Evolutionary conservation across 75 land plant genomes (phyloP).

Genomic region (Sequoia sempervirens): DNA sequence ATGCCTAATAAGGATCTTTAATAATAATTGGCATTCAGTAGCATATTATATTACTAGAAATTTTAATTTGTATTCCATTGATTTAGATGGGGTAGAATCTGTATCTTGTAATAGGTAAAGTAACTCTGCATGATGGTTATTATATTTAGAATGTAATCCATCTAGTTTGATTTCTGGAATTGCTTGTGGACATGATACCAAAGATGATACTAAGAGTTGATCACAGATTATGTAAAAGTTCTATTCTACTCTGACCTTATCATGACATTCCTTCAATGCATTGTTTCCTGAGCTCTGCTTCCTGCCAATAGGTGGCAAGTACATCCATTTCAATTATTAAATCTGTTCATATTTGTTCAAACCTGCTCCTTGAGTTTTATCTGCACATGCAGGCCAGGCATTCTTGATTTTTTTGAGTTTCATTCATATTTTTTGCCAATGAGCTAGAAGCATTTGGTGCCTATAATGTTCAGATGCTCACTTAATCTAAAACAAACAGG

Average conservation of each 20-base stretch:
- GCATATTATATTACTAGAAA: background rate
- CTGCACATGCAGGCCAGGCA: background rate
- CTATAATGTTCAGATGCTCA: background rate
- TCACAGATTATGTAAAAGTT: background rate
- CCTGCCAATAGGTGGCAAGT: background rate
- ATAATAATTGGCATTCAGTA: background rate
- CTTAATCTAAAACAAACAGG: background rate
- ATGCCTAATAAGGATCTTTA: slow-evolving; percentile 3
- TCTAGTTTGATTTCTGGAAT: background rate
- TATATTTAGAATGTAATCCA: background rate
- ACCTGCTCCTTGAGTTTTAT: background rate
- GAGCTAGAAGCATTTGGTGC: background rate
- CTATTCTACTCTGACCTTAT: background rate
- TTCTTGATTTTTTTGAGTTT: background rate
- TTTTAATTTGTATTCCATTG: slow-evolving; percentile 3
- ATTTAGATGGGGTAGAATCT: background rate
- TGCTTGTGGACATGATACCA: background rate
- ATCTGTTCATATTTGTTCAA: background rate
- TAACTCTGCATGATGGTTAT: slow-evolving; percentile 1
- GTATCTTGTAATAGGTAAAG: background rate
- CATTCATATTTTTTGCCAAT: background rate
- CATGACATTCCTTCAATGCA: background rate
- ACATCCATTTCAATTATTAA: background rate
- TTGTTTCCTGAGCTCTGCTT: background rate
- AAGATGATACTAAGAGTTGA: background rate